A percentile compares a stretch with the other conserved stretches of the same genome.
These are phyloP conservation scores for Mariannaea elegans DNA, from an alignment of 2,329 filamentous ascomycete species.

Conservation along the genomic window DNA sequence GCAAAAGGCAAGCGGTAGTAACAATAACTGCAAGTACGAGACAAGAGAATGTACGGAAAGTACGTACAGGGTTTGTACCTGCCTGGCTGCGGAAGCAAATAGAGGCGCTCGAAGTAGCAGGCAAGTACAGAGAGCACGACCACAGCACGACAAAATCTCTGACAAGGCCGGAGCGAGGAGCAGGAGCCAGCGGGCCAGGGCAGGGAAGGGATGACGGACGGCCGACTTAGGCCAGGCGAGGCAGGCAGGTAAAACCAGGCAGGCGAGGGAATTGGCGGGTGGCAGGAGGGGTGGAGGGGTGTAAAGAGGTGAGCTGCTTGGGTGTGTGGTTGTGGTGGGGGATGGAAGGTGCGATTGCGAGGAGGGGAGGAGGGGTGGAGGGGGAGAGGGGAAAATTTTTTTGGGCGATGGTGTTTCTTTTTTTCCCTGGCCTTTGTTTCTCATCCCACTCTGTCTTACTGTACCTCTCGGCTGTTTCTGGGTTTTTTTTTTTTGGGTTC, in stretches of 20 bases:
- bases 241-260: conserved; percentile 15
- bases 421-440: conserved; percentile 21
- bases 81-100: neutral
- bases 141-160: conserved; percentile 21
- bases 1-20: conserved; percentile 20
- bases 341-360: conserved; percentile 37
- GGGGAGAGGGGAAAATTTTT: conserved; percentile 33
- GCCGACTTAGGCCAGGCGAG: conserved; percentile 27
- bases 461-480: neutral
- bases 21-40: conserved; percentile 27
- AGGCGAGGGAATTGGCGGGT: conserved; percentile 24
- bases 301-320: conserved; percentile 27
- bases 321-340: conserved; percentile 38
- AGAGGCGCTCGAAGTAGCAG: conserved; percentile 4
- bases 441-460: neutral
- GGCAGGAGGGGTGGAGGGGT: conserved; percentile 27
- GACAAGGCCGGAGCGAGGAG: conserved; percentile 6
- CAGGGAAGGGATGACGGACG: conserved; percentile 32
- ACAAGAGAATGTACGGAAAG: conserved; percentile 4
- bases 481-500: neutral
- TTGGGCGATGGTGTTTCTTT: conserved; percentile 30
- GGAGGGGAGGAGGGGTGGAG: conserved; percentile 36
- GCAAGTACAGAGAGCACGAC: conserved; percentile 25
- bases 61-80: conserved; percentile 13
- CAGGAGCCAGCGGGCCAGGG: conserved; percentile 21